These are phyloP conservation scores for Lactarius sp. DNA, from an alignment of 768 basidiomycete genomes.

Conservation along the genomic window DNA sequence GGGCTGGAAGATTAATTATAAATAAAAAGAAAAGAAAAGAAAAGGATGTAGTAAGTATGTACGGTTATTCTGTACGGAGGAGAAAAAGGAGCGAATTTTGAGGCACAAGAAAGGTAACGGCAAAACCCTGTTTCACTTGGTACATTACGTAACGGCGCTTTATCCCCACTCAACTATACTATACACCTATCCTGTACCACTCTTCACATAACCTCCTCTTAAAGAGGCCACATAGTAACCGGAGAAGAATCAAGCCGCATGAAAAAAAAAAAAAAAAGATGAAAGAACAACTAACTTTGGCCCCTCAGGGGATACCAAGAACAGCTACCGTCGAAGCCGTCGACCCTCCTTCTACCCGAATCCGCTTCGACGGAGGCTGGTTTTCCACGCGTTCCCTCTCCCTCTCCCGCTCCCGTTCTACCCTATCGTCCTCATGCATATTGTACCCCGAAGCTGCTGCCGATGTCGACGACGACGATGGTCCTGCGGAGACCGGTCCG, in stretches of 20 bases:
- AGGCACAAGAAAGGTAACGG: conserved; percentile 3
- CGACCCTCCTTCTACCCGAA: conserved; percentile 25
- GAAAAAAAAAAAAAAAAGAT: background rate
- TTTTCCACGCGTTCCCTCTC: conserved; percentile 15
- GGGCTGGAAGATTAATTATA: conserved; percentile 3
- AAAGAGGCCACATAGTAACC: background rate
- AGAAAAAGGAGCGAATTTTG: conserved; percentile 11
- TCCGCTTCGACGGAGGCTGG: conserved; percentile 23
- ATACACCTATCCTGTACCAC: conserved; percentile 1
- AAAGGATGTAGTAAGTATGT: background rate
- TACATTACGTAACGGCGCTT: conserved; percentile 18
- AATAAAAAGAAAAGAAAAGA: conserved; percentile 9
- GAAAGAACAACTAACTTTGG: background rate
- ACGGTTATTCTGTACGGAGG: background rate
- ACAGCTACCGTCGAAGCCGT: conserved; percentile 21
- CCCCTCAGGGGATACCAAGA: conserved; percentile 21
- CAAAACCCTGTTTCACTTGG: conserved; percentile 12
- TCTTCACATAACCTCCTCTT: background rate
- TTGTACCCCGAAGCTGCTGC: conserved; percentile 24
- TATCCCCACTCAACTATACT: background rate
- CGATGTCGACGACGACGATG: conserved; percentile 23
- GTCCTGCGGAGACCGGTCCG: conserved; percentile 28
- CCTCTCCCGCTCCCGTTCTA: conserved; percentile 11
- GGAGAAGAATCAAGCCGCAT: background rate
- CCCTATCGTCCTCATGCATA: conserved; percentile 15